phyloP scores from a whole-genome alignment of 768 basidiomycete genomes.

The Podaxis sp. region DNA sequence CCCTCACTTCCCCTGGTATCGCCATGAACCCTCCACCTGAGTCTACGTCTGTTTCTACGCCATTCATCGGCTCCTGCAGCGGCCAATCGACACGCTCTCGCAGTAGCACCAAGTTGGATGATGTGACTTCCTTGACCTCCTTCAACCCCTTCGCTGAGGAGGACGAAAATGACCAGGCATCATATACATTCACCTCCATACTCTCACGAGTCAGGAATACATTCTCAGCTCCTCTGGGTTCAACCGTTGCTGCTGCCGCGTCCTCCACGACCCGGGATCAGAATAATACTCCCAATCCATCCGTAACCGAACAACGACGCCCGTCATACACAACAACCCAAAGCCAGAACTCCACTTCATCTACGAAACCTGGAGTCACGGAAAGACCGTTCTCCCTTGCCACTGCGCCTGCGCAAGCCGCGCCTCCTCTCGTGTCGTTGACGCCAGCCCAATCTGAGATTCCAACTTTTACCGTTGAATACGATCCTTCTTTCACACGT shows the following conservation, averaged over 20 bases:
- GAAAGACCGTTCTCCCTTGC: conserved; percentile 62
- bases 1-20: not conserved
- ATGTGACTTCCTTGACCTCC: conserved; percentile 74
- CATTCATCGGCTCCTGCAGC: conserved; percentile 33
- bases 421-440: conserved; percentile 81
- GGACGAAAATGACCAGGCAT: conserved; percentile 86
- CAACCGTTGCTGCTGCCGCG: conserved; percentile 40
- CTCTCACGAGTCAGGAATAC: conserved; percentile 82
- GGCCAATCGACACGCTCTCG: conserved; percentile 56
- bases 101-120: conserved; percentile 61
- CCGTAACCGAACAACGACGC: conserved; percentile 51
- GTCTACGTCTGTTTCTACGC: conserved; percentile 30
- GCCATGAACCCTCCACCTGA: conserved; percentile 17
- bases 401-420: conserved; percentile 53
- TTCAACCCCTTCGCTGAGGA: conserved; percentile 94
- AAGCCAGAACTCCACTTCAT: conserved; percentile 44
- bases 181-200: conserved; percentile 78
- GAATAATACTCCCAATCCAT: conserved; percentile 29
- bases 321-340: conserved; percentile 49
- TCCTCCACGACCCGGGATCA: conserved; percentile 28
- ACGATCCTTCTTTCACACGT: conserved; percentile 58
- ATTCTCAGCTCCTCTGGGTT: conserved; percentile 63
- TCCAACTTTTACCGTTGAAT: conserved; percentile 65
- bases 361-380: conserved; percentile 42
- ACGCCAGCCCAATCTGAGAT: conserved; percentile 83